Percentiles rank a stretch among this genome's conserved stretches.
Conservation (phyloP, 306 rosid species). For the Cucurbita argyrosperma region DNA sequence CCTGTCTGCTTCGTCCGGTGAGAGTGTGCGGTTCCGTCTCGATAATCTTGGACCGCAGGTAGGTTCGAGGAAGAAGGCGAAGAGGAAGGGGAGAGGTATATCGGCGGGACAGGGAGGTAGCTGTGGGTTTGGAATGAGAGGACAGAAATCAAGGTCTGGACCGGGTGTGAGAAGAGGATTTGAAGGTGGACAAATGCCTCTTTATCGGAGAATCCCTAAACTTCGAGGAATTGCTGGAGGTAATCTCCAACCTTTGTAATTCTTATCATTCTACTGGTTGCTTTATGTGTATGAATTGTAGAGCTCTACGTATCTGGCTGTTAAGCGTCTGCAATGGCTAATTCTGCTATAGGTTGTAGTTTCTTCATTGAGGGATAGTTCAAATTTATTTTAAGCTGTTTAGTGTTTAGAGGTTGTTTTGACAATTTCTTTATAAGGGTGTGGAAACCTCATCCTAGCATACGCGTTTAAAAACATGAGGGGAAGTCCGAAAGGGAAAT, state of each 20-base stretch:
- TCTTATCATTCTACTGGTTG: neutral
- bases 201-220: constrained; percentile 79
- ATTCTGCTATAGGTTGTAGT: neutral
- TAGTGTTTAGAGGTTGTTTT: neutral
- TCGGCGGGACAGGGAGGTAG: constrained; percentile 97
- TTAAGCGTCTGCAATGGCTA: neutral
- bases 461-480: too few species aligned
- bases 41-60: constrained; percentile 86
- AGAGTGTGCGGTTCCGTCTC: constrained; percentile 45
- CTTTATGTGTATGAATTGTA: neutral
- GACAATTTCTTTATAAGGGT: neutral
- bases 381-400: too few species aligned
- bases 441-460: too few species aligned
- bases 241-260: constrained; percentile 5
- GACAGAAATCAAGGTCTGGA: constrained; percentile 92
- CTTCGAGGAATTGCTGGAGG: constrained; percentile 95
- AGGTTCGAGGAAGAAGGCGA: constrained; percentile 74
- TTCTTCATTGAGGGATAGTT: neutral
- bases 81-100: constrained; percentile 86
- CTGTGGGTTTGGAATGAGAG: constrained; percentile 97
- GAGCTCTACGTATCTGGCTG: neutral
- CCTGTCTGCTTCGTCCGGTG: constrained; percentile 5
- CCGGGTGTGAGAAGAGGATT: constrained; percentile 74
- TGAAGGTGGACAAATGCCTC: constrained; percentile 98
- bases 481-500: too few species aligned